Evolutionary conservation across 1,284 basidiomycete species (phyloP), one percentile per base, ranked within the genome.

Genomic region (Fomitopsis palustris): DNA sequence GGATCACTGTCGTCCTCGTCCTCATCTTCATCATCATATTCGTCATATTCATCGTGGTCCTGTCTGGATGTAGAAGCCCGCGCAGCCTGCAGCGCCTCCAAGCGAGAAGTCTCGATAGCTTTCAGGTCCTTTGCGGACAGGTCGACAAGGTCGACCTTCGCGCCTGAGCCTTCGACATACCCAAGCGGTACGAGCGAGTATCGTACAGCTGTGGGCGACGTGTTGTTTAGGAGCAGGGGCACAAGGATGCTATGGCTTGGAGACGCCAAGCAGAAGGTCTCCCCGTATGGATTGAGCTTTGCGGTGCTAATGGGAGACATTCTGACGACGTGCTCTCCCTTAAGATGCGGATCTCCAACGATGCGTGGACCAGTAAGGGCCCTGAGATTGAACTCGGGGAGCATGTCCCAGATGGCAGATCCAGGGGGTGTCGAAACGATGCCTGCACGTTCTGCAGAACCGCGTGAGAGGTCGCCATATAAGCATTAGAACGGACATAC

Each of bases 281-380:
- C 75, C 21, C 72, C 76, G 57, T 86, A 78, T 5, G 92, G 90
- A 63, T 94, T 93, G 19, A 96, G 77, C 47, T 87, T 86, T 16
- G 92, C 94, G 1, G 93, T 95, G 69, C 91, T 89, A 62, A 93
- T 92, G 19, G 93, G 93, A 3, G 93, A 93, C 81, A 95, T 91
- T 65, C 90, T 88, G 55, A 96, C 88, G 2, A 93, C 95, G 69
- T 95, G 92, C 73, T 94, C 90, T 23, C 93, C 93, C 37, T 89
- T 82, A n/a, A 96, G 79, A 70, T 94, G 90, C 1, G 77, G 53
- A 58, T 76, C 75, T 53, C 65, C 74, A 58, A 83, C 80, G 27
- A 66, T 76, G 57, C 61, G 60, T 47, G 65, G 61, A 2, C 68
- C 69, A 47, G 79, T 70, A 33, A 85, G 61, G 12, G 83, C 64